These are phyloP conservation scores for Alternaria sp. DNA, from an alignment of 2,329 filamentous ascomycete species.

Conservation along the genomic window DNA sequence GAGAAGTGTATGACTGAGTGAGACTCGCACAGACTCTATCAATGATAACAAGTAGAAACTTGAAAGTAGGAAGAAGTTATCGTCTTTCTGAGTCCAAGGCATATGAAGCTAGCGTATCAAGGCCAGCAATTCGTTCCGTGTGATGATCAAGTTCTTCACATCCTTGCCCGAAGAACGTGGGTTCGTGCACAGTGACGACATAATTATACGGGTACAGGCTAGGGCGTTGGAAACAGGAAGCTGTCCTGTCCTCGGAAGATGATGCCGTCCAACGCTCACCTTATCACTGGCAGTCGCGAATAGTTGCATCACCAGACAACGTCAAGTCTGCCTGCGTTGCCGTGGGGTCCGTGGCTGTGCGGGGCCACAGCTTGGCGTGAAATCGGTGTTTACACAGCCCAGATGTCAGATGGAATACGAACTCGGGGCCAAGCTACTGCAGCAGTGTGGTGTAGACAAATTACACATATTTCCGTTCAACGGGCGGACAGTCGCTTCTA, in stretches of 20 bases:
- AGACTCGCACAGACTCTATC: neutral
- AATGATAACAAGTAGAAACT: neutral
- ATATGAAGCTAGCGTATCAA: neutral
- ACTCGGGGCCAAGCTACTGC: neutral
- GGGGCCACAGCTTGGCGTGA: conserved; percentile 1
- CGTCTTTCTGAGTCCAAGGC: neutral
- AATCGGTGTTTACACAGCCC: conserved; percentile 3
- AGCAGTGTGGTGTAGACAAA: neutral
- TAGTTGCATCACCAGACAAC: conserved; percentile 15
- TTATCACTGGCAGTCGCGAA: conserved; percentile 6
- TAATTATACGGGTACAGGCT: neutral
- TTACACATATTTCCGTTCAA: neutral
- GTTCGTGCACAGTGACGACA: conserved; percentile 18
- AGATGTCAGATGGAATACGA: neutral
- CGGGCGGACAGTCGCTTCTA: neutral
- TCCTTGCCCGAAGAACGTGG: neutral
- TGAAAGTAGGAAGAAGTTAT: neutral
- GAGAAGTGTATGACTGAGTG: conserved; percentile 6
- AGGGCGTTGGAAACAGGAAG: conserved; percentile 3
- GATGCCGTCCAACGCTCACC: neutral
- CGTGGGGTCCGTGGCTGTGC: conserved; percentile 13
- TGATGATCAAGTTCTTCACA: conserved; percentile 6
- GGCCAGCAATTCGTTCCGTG: neutral
- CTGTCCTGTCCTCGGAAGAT: conserved; percentile 1
- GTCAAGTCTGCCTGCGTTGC: conserved; percentile 6